Evolutionary conservation across 768 basidiomycete species (phyloP).

Genomic region (Lactifluus subvellereus): DNA sequence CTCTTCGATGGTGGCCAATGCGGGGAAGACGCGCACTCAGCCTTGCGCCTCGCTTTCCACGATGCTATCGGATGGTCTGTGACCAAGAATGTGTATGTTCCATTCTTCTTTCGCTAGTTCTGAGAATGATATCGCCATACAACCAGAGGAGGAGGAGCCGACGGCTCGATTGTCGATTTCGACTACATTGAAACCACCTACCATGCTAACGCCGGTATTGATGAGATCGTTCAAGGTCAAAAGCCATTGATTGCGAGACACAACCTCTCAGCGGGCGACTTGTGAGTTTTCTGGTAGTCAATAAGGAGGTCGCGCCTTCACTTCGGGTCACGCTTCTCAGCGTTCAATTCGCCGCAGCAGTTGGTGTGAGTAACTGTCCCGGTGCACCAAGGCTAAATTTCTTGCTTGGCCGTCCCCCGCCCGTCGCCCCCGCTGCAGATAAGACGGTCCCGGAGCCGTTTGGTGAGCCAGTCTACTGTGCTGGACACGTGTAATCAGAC

Average conservation of each 20-base stretch:
- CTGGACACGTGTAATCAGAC: too few relatives aligned
- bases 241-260: constrained; percentile 34
- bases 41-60: constrained; percentile 30
- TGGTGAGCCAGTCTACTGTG: not conserved
- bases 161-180: constrained; percentile 26
- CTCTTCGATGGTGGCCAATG: constrained; percentile 30
- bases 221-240: constrained; percentile 26
- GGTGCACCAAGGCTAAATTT: constrained; percentile 34
- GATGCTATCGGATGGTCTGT: constrained; percentile 25
- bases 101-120: not conserved
- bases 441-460: constrained; percentile 35
- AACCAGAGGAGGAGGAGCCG: constrained; percentile 26
- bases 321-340: constrained; percentile 16
- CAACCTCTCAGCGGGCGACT: constrained; percentile 41
- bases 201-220: constrained; percentile 24
- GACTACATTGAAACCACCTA: constrained; percentile 18
- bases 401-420: constrained; percentile 32
- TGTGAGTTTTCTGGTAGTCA: constrained; percentile 32
- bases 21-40: constrained; percentile 31
- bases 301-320: not conserved
- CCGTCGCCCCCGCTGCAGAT: constrained; percentile 29
- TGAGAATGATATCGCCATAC: not conserved
- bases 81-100: not conserved
- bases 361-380: constrained; percentile 33
- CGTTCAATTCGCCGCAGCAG: constrained; percentile 33